Evolutionary conservation across 306 rosid genomes (phyloP).

Genomic region (Carpinus viminea): DNA sequence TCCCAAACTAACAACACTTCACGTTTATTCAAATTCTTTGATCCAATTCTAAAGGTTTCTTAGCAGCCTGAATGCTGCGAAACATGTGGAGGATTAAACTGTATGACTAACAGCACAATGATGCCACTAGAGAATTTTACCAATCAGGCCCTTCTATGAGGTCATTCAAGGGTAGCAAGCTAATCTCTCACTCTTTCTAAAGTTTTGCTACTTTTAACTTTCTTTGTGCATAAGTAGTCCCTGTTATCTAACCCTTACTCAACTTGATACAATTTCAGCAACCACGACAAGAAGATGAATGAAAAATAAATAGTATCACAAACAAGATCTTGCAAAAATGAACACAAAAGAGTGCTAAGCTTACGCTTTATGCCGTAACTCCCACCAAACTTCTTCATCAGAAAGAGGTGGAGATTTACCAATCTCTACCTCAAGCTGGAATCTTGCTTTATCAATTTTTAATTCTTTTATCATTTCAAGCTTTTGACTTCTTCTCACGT

Average conservation of each 20-base stretch:
- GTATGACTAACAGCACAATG: too few species aligned
- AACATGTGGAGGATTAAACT: too few species aligned
- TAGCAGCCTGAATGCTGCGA: too few species aligned
- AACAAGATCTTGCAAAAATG: conserved; percentile 23
- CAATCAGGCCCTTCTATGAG: too few species aligned
- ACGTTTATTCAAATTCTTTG: too few species aligned
- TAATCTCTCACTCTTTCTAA: too few species aligned
- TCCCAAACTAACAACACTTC: too few species aligned
- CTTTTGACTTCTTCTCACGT: conserved; percentile 87
- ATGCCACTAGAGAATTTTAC: too few species aligned
- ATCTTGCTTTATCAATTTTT: conserved; percentile 63
- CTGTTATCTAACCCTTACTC: background rate
- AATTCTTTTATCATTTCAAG: conserved; percentile 75
- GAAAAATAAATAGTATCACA: conserved; percentile 20
- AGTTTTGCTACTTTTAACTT: too few species aligned
- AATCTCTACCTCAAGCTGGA: conserved; percentile 82
- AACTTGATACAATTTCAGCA: background rate
- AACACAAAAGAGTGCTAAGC: conserved; percentile 28
- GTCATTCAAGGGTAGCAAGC: too few species aligned
- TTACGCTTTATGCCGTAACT: conserved; percentile 82
- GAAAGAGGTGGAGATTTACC: conserved; percentile 96
- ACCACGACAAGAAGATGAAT: conserved; percentile 2
- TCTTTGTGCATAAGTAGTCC: too few species aligned
- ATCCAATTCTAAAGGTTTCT: too few species aligned
- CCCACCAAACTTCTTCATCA: conserved; percentile 89